Percentiles rank a stretch among this genome's conserved stretches.
These are phyloP conservation scores for Neonectria sp. DNA, from an alignment of 2,329 filamentous ascomycete species.

Conservation along the genomic window DNA sequence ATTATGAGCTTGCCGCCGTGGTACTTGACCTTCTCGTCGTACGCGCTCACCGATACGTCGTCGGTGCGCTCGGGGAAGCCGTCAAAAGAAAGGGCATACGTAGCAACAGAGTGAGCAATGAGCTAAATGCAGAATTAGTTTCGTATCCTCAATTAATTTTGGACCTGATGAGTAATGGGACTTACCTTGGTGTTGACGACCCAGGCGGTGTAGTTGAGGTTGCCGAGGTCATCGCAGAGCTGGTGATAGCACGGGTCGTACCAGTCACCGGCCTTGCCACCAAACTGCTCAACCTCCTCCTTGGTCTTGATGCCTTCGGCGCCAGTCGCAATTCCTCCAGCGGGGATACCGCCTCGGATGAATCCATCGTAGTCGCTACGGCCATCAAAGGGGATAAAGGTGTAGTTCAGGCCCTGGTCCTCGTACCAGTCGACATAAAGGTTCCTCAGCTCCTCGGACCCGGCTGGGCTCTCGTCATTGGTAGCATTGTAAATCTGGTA, in stretches of 20 bases:
- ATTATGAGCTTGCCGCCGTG: constrained; percentile 65
- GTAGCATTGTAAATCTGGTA: constrained; percentile 81
- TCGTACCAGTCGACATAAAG: constrained; percentile 79
- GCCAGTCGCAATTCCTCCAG: constrained; percentile 83
- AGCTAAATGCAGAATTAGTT: constrained; percentile 57
- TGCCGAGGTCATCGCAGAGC: constrained; percentile 71
- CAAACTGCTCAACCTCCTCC: constrained; percentile 76
- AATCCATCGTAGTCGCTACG: constrained; percentile 87
- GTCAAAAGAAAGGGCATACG: constrained; percentile 76
- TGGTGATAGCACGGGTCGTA: constrained; percentile 75
- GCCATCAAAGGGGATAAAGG: constrained; percentile 82
- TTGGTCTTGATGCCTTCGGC: constrained; percentile 83
- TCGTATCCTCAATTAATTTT: not conserved
- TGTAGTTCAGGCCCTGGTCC: constrained; percentile 74
- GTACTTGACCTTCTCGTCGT: constrained; percentile 61
- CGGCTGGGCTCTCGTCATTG: constrained; percentile 78
- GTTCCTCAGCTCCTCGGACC: constrained; percentile 78
- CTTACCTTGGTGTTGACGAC: constrained; percentile 72
- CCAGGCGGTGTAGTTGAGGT: constrained; percentile 73
- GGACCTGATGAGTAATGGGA: not conserved
- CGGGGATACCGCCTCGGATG: constrained; percentile 79
- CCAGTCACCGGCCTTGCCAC: constrained; percentile 76
- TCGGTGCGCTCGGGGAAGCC: constrained; percentile 72
- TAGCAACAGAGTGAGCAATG: constrained; percentile 81
- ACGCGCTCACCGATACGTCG: constrained; percentile 47